Percentiles rank a stretch among this genome's conserved stretches.
Conservation (phyloP, 306 rosid species). For the Bauhinia variegata region DNA sequence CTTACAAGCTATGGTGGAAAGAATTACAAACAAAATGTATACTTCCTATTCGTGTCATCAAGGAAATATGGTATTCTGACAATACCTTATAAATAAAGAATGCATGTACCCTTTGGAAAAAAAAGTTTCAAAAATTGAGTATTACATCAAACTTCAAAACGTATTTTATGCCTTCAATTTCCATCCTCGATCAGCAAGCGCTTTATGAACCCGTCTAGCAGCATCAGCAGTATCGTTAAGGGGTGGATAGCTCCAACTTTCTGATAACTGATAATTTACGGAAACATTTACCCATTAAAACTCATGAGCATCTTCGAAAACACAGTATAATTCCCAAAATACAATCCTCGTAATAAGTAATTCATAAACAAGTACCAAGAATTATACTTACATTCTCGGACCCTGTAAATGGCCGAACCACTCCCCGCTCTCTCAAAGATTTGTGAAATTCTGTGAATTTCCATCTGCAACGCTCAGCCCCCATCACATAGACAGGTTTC, state of each 20-base stretch:
- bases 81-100: conserved; percentile 28
- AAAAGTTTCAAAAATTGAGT: too few species aligned
- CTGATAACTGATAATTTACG: conserved; percentile 65
- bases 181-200: conserved; percentile 89
- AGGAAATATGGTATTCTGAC: conserved; percentile 18
- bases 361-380: background rate
- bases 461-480: conserved; percentile 75
- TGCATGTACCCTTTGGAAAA: background rate
- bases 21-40: conserved; percentile 37
- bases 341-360: conserved; percentile 3
- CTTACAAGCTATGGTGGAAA: conserved; percentile 33
- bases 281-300: conserved; percentile 20
- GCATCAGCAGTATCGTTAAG: conserved; percentile 86
- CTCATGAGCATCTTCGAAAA: background rate
- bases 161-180: conserved; percentile 58
- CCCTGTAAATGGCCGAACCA: conserved; percentile 85
- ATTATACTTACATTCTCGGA: conserved; percentile 80
- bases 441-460: conserved; percentile 80
- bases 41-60: conserved; percentile 34
- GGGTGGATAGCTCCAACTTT: conserved; percentile 98
- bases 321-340: conserved; percentile 22
- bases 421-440: conserved; percentile 73
- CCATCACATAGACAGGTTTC: conserved; percentile 84
- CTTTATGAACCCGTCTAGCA: conserved; percentile 71
- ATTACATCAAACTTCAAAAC: background rate